Conservation (phyloP, 371 early-diverging fungal genomes). For the Mucor irregularis region DNA sequence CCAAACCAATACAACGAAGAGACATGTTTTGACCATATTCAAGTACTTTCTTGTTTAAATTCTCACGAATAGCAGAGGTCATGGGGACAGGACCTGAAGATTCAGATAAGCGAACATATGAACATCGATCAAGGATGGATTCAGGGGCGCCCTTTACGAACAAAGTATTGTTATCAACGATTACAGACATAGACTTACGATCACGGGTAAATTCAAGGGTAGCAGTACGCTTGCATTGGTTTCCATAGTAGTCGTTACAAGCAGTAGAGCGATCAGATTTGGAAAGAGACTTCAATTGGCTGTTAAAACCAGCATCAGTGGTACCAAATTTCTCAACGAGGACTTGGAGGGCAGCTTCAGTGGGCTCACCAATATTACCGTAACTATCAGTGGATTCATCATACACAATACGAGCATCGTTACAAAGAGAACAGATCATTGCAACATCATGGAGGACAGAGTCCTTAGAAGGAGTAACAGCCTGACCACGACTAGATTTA, state of each 20-base stretch:
- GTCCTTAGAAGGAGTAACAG: not conserved
- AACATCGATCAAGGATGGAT: slow-evolving; percentile 87
- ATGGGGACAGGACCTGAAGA: slow-evolving; percentile 63
- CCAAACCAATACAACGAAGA: slow-evolving; percentile 89
- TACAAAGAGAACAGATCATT: slow-evolving; percentile 88
- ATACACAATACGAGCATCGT: slow-evolving; percentile 85
- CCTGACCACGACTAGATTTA: not conserved
- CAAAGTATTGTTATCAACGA: slow-evolving; percentile 56
- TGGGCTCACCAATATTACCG: slow-evolving; percentile 93
- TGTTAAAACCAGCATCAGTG: slow-evolving; percentile 65
- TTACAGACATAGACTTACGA: slow-evolving; percentile 94
- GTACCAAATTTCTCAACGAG: slow-evolving; percentile 93
- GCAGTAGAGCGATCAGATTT: slow-evolving; percentile 60
- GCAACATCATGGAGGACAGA: slow-evolving; percentile 62
- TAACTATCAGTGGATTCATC: slow-evolving; percentile 63
- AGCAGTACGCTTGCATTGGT: slow-evolving; percentile 55
- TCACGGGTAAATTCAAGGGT: slow-evolving; percentile 95
- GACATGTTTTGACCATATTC: slow-evolving; percentile 79
- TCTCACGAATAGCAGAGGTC: slow-evolving; percentile 64
- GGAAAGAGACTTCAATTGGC: slow-evolving; percentile 45
- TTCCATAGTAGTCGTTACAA: slow-evolving; percentile 63
- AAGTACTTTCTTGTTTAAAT: slow-evolving; percentile 66
- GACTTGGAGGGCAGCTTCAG: slow-evolving; percentile 95
- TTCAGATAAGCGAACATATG: slow-evolving; percentile 54
- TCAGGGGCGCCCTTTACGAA: slow-evolving; percentile 97